phyloP scores from a whole-genome alignment of 495 filamentous ascomycete genomes.

The Penicillium taxi region DNA sequence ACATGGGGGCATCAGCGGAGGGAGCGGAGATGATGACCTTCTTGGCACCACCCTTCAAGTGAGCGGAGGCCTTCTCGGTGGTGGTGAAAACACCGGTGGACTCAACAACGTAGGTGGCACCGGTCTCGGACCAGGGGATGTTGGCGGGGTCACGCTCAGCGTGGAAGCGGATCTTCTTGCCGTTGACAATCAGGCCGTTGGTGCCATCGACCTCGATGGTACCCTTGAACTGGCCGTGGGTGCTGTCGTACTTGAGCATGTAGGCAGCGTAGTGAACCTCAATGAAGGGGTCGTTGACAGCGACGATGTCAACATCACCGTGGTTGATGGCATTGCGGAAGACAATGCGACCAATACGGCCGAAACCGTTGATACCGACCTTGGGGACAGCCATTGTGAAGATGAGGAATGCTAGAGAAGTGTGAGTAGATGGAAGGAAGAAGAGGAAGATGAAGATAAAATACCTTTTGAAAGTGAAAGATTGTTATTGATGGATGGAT shows the following conservation, averaged over 20 bases:
- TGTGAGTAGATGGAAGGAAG: slow-evolving; percentile 2
- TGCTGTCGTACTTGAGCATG: slow-evolving; percentile 98
- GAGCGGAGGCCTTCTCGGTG: slow-evolving; percentile 85
- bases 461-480: slow-evolving; percentile 4
- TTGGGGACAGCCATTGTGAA: no score
- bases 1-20: slow-evolving; percentile 98
- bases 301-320: slow-evolving; percentile 77
- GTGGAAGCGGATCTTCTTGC: slow-evolving; percentile 96
- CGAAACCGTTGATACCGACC: slow-evolving; percentile 99
- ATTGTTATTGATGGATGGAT: slow-evolving; percentile 12
- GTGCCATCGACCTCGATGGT: slow-evolving; percentile 60
- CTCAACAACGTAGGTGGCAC: slow-evolving; percentile 94
- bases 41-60: slow-evolving; percentile 98
- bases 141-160: slow-evolving; percentile 78
- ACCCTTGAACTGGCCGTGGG: slow-evolving; percentile 95
- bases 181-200: slow-evolving; percentile 78
- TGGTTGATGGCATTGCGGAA: slow-evolving; percentile 80
- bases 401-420: no score
- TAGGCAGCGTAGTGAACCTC: slow-evolving; percentile 96
- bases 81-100: slow-evolving; percentile 99
- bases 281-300: slow-evolving; percentile 99
- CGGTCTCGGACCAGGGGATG: slow-evolving; percentile 87
- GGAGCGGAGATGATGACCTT: slow-evolving; percentile 99
- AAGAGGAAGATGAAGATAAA: background rate
- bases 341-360: slow-evolving; percentile 97